Percentiles rank a stretch among this genome's conserved stretches.
These are phyloP conservation scores for Xerocomus amazonicus DNA, from an alignment of 1,284 basidiomycete species.

Conservation along the genomic window DNA sequence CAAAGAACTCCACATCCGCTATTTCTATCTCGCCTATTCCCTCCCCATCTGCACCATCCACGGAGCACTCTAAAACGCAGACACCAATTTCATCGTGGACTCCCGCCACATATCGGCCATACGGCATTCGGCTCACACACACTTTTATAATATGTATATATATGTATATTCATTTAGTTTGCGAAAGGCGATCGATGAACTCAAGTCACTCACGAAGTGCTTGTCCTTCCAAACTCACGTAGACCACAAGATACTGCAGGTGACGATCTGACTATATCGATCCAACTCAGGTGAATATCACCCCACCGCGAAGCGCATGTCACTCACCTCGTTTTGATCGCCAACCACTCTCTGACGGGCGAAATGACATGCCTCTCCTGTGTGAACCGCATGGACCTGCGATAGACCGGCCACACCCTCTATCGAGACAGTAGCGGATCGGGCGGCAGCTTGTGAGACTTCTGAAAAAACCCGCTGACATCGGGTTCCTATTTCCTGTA, in stretches of 20 bases:
- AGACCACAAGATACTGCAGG: conserved; percentile 45
- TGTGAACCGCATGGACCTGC: conserved; percentile 25
- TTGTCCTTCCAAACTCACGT: conserved; percentile 28
- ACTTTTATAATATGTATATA: conserved; percentile 40
- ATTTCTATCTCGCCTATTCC: conserved; percentile 42
- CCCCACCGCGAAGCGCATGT: conserved; percentile 26
- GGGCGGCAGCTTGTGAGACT: conserved; percentile 60
- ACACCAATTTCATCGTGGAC: conserved; percentile 41
- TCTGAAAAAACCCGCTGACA: conserved; percentile 61
- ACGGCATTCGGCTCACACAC: conserved; percentile 49
- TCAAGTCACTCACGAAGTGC: conserved; percentile 29
- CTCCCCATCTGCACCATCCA: conserved; percentile 37
- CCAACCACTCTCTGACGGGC: conserved; percentile 52
- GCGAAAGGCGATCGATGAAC: conserved; percentile 28
- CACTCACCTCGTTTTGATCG: conserved; percentile 46
- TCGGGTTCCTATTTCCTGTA: conserved; percentile 56
- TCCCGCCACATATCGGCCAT: conserved; percentile 39
- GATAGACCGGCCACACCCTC: conserved; percentile 30
- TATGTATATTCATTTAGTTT: conserved; percentile 36
- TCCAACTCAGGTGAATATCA: conserved; percentile 27
- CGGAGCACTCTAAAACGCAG: conserved; percentile 50
- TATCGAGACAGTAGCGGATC: conserved; percentile 50
- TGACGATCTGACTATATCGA: conserved; percentile 38
- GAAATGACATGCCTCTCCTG: conserved; percentile 31
- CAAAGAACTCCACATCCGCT: conserved; percentile 71